Base-by-base conservation (phyloP, 1,139 yeast species). In the Spathaspora sp. region DNA sequence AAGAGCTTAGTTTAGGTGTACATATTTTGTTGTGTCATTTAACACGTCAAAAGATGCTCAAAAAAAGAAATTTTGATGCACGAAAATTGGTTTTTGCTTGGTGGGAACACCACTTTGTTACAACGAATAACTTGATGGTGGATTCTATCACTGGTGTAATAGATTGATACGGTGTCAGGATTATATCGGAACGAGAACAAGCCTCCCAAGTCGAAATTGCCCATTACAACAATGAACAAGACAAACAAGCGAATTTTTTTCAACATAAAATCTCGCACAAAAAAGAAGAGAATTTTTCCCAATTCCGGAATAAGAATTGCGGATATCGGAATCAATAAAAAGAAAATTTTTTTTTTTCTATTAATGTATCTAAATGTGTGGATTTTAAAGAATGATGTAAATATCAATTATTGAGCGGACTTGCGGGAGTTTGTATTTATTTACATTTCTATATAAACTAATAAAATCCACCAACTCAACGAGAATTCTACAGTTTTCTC, bases 141-240 rank as follows among this genome's bases (percentile, higher is more conserved):
- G 8, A 25, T 25, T n/a, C 25, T 24, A 6, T 24, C 8, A 8
- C 25, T 24, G 8, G 25, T 24, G 8, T 24, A 24, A 27, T 27
- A 13, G 4, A 31, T 3, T 33, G 20, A 8, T 7, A 9, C 20
- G 16, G 33, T 27, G 13, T 7, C 13, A 33, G 37, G 37, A 33
- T 33, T 33, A 33, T 33, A 33, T 33, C 37, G 37, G 37, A 33
- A 33, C 20, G 7, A 4, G 31, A n/a, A 8, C 15, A 33, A 33
- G 37, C 37, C 37, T 7, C 26, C 20, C 37, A 33, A 33, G 37
- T 33, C 37, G 37, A 20, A 33, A 33, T 5, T 33, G 37, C 16
- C 4, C 16, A n/a, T 8, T 16, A 33, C 37, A 33, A 33, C 16
- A 16, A 33, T 15, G 20, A n/a, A n/a, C n/a, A n/a, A 15, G 37